Percentiles rank a stretch among this genome's conserved stretches.
Evolutionary conservation across 148 eudicot genomes (phyloP).

Genomic region (Dianthus caryophyllus): DNA sequence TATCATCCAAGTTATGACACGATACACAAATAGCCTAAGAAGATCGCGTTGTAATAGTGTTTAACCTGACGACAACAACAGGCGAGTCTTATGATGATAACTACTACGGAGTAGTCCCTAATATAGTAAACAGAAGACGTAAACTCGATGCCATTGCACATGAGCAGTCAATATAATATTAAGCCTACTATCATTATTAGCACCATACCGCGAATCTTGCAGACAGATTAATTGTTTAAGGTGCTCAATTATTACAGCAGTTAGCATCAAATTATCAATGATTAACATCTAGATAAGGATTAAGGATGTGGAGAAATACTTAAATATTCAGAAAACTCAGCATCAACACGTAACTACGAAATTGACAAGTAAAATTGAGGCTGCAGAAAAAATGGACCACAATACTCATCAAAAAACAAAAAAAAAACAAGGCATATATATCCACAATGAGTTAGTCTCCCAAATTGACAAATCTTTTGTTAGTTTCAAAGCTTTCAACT

Average conservation of each 20-base stretch:
- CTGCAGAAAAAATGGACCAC: slow-evolving; percentile 5
- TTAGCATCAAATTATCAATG: background rate
- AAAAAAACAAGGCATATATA: background rate
- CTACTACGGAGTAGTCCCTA: background rate
- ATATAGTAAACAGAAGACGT: background rate
- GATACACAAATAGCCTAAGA: background rate
- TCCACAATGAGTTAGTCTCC: slow-evolving; percentile 4
- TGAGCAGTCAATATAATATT: slow-evolving; percentile 1
- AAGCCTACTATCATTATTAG: background rate
- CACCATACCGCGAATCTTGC: slow-evolving; percentile 17
- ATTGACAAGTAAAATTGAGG: background rate
- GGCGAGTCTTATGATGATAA: background rate
- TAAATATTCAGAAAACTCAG: too few relatives aligned
- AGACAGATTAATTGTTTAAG: background rate
- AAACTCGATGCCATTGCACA: slow-evolving; percentile 9
- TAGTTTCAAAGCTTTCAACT: too few relatives aligned
- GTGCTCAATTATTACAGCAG: background rate
- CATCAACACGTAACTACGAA: background rate
- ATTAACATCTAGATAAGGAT: slow-evolving; percentile 17
- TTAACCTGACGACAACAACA: background rate
- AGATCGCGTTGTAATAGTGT: background rate
- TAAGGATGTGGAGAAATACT: background rate
- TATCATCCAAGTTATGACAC: background rate
- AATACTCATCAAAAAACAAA: too few relatives aligned
- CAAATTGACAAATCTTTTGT: too few relatives aligned